Conservation (phyloP, 371 early-diverging fungal genomes). For the Mucor saturninus region DNA sequence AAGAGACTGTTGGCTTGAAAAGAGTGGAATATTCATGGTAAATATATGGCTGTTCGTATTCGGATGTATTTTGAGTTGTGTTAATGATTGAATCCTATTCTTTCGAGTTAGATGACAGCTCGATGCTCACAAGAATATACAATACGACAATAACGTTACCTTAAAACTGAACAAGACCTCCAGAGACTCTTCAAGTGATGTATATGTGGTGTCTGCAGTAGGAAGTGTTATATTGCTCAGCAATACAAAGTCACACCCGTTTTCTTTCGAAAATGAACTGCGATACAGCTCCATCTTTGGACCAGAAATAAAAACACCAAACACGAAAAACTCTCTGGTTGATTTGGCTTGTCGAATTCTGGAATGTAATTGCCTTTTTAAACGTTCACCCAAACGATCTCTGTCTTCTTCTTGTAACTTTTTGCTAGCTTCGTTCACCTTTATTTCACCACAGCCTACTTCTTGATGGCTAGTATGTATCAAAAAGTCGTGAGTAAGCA, state of each 20-base stretch:
- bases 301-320: neutral
- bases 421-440: too few species aligned
- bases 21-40: constrained; percentile 20
- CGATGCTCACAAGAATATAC: constrained; percentile 10
- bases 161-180: constrained; percentile 17
- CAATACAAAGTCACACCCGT: neutral
- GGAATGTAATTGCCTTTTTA: too few species aligned
- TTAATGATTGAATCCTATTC: constrained; percentile 21
- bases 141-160: constrained; percentile 9
- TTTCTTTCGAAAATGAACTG: neutral
- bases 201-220: neutral
- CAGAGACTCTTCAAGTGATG: constrained; percentile 10
- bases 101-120: constrained; percentile 21
- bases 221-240: neutral
- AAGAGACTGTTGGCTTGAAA: constrained; percentile 27
- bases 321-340: neutral
- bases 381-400: too few species aligned
- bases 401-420: too few species aligned
- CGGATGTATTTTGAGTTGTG: constrained; percentile 23
- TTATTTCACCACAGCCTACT: too few species aligned
- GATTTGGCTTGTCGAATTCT: too few species aligned
- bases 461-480: too few species aligned
- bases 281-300: neutral
- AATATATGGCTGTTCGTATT: constrained; percentile 28
- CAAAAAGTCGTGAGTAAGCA: too few species aligned